Base-by-base conservation (phyloP, 2,329 filamentous ascomycete species). In the Neoascochyta sp. region DNA sequence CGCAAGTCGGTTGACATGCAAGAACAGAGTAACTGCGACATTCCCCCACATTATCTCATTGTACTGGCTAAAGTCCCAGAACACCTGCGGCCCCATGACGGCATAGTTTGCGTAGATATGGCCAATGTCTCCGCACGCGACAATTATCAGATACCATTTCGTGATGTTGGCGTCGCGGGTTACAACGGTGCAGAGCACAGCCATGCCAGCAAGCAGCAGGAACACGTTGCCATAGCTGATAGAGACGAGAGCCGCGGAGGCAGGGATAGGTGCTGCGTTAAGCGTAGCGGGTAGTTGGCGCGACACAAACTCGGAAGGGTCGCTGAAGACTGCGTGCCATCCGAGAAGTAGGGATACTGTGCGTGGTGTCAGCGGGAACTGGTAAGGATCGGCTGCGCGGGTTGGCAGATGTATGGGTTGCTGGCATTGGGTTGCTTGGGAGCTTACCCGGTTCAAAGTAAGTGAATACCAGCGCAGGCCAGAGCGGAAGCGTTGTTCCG, bases 1-100 rank as follows among this genome's bases (percentile, higher is more conserved):
- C 10, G 37, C 35, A 9, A 45, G 7, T 2, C 53, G 31, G 26
- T 49, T 55, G 3, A 46, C 37, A 32, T 44, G 41, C 37, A 57
- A 32, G 26, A 57, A 49, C 5, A 39, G 36, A 12, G 41, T 55
- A 6, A 43, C 16, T 1, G 36, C 45, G 27, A 57, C 47, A 39
- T 55, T 57, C 12, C 51, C 51, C 41, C 46, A 47, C 49, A 57
- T 51, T 22, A 46, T 41, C 27, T 41, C 42, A 24, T 47, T 53
- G 31, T 47, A 55, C 9, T 21, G 28, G 8, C 21, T 20, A 7
- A 46, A 52, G n/a, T 52, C 24, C 49, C 40, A 52, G 21, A 57
- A 52, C 9, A 45, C 25, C 7, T 44, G 36, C 3, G 27, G 29
- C 1, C 41, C 48, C 48, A 58, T 48, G 13, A 36, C 44, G 8